Base-by-base conservation (phyloP, 352 stramenopile genomes). In the Globisporangium nunn region DNA sequence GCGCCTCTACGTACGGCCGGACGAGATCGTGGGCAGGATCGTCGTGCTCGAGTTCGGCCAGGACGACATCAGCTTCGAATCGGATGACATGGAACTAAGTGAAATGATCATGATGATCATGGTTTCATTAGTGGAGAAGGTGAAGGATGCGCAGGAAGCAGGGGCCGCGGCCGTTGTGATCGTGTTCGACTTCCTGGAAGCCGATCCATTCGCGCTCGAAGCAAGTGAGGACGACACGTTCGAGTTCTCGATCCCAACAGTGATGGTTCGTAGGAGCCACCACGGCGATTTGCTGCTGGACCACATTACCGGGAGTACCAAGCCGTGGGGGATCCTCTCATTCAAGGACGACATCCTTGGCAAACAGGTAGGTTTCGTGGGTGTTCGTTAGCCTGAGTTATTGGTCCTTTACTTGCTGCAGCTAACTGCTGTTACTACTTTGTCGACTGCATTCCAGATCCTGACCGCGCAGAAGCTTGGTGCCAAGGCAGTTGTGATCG, bases 1-100 rank as follows among this genome's bases (percentile, higher is more conserved):
- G 49, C 67, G 69, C 0, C 63, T 88, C 52, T 88, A 85, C 47
- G 81, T 91, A 15, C 76, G 81, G 1, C 78, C 78, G 0, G 76
- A 88, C 50, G 75, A 89, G 56, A 60, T 88, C 23, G 73, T 86
- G 5, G 71, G 71, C 17, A 75, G 74, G 31, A 66, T 91, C 40
- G 78, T 83, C n/a, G 74, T 91, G 40, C 65, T 91, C 12, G 77
- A 85, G 51, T 87, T 88, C 59, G 74, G 75, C 30, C 72, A 85
- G 54, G 64, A 76, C 10, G 78, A 91, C 45, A 68, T 89, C 15
- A 62, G 60, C 1, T 73, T 84, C 52, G 75, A 83, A 15, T 54
- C 66, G 3, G 71, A 85, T 5, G 68, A 79, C 5, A 54, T 89
- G 4, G 77, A 89, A 37, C 52, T 85, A 33, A 67, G 60, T 48